Evolutionary conservation across 768 basidiomycete species (phyloP).

Genomic region (Collybia mongolica): DNA sequence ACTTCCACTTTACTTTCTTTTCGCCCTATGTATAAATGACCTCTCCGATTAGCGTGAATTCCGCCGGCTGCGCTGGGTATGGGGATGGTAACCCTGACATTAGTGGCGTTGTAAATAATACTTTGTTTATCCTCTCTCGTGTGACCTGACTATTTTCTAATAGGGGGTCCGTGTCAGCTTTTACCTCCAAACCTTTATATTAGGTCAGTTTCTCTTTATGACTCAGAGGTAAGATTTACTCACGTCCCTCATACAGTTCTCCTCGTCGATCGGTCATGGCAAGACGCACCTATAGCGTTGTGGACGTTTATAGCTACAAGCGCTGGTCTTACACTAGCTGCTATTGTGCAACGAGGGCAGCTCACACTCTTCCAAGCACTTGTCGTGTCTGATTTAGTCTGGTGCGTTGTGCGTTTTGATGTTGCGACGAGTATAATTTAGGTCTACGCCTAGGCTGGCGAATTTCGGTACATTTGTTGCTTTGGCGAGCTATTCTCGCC

Average conservation of each 20-base stretch:
- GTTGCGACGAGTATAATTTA: background rate
- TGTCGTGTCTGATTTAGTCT: constrained; percentile 40
- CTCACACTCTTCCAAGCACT: constrained; percentile 39
- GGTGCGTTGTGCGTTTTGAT: constrained; percentile 20
- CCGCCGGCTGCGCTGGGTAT: constrained; percentile 11
- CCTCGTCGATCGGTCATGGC: constrained; percentile 39
- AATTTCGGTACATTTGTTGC: constrained; percentile 42
- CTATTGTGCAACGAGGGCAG: constrained; percentile 28
- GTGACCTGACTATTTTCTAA: background rate
- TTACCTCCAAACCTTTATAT: constrained; percentile 24
- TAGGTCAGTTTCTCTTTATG: constrained; percentile 14
- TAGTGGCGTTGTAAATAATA: constrained; percentile 25
- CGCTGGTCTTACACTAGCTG: constrained; percentile 37
- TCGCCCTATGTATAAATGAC: background rate
- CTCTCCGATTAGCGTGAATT: constrained; percentile 6
- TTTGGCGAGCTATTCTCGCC: constrained; percentile 38
- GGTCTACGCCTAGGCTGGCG: constrained; percentile 28
- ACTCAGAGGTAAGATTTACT: background rate
- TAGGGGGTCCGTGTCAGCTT: constrained; percentile 35
- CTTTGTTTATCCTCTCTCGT: background rate
- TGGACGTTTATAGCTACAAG: constrained; percentile 44
- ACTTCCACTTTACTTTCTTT: background rate
- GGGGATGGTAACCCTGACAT: constrained; percentile 30
- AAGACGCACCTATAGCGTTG: constrained; percentile 34
- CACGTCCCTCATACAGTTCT: constrained; percentile 21